Conservation (phyloP, 2,329 filamentous ascomycete species). For the Whalleya microplaca region DNA sequence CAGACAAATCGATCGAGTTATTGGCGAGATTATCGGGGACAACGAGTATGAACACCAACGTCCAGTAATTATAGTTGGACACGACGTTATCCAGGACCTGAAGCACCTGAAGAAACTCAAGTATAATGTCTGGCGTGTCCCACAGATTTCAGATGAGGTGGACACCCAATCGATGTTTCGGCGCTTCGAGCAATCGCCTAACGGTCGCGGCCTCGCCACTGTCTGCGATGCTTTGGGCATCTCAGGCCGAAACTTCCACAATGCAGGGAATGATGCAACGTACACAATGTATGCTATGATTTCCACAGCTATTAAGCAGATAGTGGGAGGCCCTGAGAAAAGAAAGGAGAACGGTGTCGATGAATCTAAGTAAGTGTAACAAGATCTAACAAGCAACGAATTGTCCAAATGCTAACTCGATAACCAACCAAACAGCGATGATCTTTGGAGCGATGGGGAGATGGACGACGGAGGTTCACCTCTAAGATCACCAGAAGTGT, state of each 20-base stretch:
- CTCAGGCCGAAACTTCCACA: constrained; percentile 70
- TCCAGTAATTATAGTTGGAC: constrained; percentile 76
- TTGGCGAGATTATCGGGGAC: constrained; percentile 44
- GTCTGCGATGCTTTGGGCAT: constrained; percentile 70
- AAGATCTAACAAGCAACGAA: neutral
- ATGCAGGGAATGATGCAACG: constrained; percentile 83
- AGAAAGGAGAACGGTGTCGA: constrained; percentile 3
- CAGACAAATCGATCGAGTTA: constrained; percentile 37
- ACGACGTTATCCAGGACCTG: constrained; percentile 71
- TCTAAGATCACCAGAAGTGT: constrained; percentile 20
- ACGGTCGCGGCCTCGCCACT: constrained; percentile 59
- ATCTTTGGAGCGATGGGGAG: constrained; percentile 40
- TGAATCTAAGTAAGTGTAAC: constrained; percentile 2
- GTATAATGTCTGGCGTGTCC: constrained; percentile 58
- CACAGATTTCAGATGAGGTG: constrained; percentile 63
- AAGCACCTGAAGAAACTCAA: constrained; percentile 67
- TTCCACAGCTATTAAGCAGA: constrained; percentile 54
- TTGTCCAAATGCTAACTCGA: constrained; percentile 13
- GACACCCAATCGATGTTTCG: constrained; percentile 78
- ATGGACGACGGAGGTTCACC: constrained; percentile 35
- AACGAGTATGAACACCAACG: constrained; percentile 25
- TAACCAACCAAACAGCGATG: constrained; percentile 10
- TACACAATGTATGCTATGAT: constrained; percentile 79
- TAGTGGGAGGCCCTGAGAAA: constrained; percentile 9
- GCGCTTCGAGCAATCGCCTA: constrained; percentile 56